Evolutionary conservation across 768 basidiomycete genomes (phyloP), one percentile per base, ranked within the genome.

Genomic region (Amanita fuliginea): DNA sequence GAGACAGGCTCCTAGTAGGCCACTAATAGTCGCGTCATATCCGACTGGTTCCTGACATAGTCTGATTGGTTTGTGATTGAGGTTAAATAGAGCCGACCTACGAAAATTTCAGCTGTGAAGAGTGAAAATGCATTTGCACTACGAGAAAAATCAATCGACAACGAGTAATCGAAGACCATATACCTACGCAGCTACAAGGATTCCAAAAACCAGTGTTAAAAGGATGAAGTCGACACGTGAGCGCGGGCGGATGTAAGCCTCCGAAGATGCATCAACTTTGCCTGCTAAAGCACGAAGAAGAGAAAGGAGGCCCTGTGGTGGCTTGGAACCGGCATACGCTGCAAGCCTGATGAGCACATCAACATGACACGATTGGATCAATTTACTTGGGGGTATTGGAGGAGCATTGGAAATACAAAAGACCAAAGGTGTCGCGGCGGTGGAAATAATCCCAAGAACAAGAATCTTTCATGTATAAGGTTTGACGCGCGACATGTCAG

Each of bases 341-440:
- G 55, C 10, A 51, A 18, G 19, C 48, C 24, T 34, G 53, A 30
- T 51, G 45, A 37, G 57, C 52, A 37, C 53, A 52, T 49, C 37
- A 40, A 14, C 41, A n/a, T 33, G 21, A 9, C 19, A 34, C 22
- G 18, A 3, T 0, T 45, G n/a, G 30, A 26, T 11, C 22, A 44
- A 30, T 75, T 35, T 62, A 91, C 88, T 90, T 0, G 89, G 89
- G 22, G 89, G 89, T 6, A 74, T 80, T 18, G 86, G 86, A 6
- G 89, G 89, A 1, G 72, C 69, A 28, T 68, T 67, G 1, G 67
- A 57, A 19, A 93, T 74, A 19, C 88, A 60, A 42, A 90, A 67
- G 2, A 77, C 67, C 16, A 72, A 67, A 0, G 87, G 86, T 7
- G 69, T 59, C 0, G 72, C 74, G 1, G 66, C 85, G 1, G 83